A percentile compares a stretch with the other conserved stretches of the same genome.
Conservation (phyloP, 1,284 basidiomycete genomes). For the Heterobasidion occidentale region DNA sequence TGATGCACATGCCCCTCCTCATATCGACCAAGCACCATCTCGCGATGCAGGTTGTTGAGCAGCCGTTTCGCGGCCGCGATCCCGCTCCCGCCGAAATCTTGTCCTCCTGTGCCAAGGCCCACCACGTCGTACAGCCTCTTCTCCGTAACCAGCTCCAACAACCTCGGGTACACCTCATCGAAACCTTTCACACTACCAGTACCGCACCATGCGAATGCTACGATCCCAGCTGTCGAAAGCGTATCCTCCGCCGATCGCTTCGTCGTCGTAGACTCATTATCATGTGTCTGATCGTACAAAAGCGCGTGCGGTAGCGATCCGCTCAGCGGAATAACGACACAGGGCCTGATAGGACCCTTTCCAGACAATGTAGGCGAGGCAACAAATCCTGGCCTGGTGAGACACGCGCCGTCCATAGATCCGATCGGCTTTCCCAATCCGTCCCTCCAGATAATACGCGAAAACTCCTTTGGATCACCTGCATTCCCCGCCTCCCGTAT, state of each 20-base stretch:
- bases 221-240: conserved; percentile 84
- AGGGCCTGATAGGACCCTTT: conserved; percentile 68
- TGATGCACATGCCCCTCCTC: conserved; percentile 93
- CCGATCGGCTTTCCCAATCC: conserved; percentile 89
- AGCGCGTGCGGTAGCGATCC: conserved; percentile 88
- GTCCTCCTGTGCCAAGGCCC: conserved; percentile 39
- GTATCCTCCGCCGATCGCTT: conserved; percentile 92
- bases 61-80: conserved; percentile 80
- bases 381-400: conserved; percentile 52
- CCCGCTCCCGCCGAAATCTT: conserved; percentile 41
- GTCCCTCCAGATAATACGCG: conserved; percentile 77
- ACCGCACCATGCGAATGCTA: conserved; percentile 80
- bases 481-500: conserved; percentile 91
- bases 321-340: conserved; percentile 69
- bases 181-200: conserved; percentile 93
- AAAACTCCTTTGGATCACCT: conserved; percentile 81
- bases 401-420: conserved; percentile 86
- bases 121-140: conserved; percentile 67
- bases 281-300: conserved; percentile 91
- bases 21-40: conserved; percentile 80
- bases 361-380: conserved; percentile 74
- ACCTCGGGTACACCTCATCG: conserved; percentile 91
- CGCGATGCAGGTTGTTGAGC: conserved; percentile 79
- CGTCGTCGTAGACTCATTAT: conserved; percentile 85
- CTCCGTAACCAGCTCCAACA: conserved; percentile 82